phyloP scores from a whole-genome alignment of 2,329 filamentous ascomycete species.

The Ceratocystiopsis brevicomis region DNA sequence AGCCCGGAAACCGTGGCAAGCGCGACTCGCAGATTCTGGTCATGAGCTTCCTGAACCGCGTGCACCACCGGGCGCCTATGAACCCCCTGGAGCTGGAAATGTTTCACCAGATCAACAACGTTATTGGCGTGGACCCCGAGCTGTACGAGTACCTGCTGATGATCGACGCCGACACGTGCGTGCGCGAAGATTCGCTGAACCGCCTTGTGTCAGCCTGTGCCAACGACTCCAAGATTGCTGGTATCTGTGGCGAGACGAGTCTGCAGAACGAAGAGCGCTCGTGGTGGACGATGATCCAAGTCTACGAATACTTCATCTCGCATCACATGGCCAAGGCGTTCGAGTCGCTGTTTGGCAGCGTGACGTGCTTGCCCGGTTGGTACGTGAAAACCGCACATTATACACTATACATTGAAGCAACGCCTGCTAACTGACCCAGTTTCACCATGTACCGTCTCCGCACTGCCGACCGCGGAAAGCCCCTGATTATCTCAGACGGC shows the following conservation, averaged over 20 bases:
- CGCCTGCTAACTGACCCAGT: constrained; percentile 28
- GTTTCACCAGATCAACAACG: constrained; percentile 98
- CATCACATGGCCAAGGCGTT: constrained; percentile 95
- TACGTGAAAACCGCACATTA: constrained; percentile 30
- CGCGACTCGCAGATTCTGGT: constrained; percentile 92
- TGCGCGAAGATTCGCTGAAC: constrained; percentile 81
- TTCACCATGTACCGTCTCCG: constrained; percentile 97
- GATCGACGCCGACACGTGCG: constrained; percentile 94
- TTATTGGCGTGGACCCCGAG: constrained; percentile 93
- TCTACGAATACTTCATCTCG: constrained; percentile 99
- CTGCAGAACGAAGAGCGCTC: constrained; percentile 86
- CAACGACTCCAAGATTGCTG: constrained; percentile 88
- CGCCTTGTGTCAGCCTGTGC: constrained; percentile 80
- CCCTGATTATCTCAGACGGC: constrained; percentile 78
- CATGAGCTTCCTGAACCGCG: constrained; percentile 94
- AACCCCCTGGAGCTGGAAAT: constrained; percentile 91
- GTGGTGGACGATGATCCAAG: constrained; percentile 99
- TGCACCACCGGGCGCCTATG: constrained; percentile 88
- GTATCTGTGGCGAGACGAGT: constrained; percentile 93
- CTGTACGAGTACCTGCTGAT: constrained; percentile 94
- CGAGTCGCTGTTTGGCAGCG: constrained; percentile 90
- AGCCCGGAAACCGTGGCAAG: constrained; percentile 95
- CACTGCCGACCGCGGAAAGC: constrained; percentile 83
- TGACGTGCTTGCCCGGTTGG: constrained; percentile 98
- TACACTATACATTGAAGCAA: too few relatives aligned